These are phyloP conservation scores for Backusella luteola DNA, from an alignment of 192 early-diverging fungal species.

Conservation along the genomic window DNA sequence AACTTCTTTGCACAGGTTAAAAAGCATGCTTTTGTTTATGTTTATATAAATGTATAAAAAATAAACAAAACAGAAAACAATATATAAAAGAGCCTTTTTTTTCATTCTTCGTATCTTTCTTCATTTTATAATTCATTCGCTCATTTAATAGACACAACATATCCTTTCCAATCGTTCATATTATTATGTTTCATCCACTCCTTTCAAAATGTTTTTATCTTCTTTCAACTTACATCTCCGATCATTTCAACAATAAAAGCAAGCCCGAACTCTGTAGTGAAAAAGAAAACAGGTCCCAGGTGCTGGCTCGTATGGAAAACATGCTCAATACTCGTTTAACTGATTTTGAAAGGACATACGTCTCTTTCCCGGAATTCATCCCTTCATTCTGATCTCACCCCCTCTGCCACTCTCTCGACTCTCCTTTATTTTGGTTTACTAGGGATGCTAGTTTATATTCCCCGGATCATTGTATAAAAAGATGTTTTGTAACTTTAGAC, in stretches of 20 bases:
- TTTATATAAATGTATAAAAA: neutral
- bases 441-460: neutral
- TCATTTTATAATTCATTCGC: neutral
- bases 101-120: neutral
- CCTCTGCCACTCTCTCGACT: neutral
- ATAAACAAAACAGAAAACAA: neutral
- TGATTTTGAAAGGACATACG: conserved; percentile 2
- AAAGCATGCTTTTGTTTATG: neutral
- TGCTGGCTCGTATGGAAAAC: neutral
- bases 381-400: neutral
- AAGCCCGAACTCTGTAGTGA: neutral
- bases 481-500: neutral
- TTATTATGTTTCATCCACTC: neutral
- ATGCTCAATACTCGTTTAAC: conserved; percentile 6
- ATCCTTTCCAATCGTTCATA: neutral
- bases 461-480: neutral
- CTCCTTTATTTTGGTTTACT: neutral
- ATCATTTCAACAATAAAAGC: neutral
- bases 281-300: neutral
- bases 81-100: neutral
- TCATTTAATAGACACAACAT: neutral
- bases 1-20: neutral
- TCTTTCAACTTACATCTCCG: neutral
- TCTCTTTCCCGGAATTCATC: conserved; percentile 9
- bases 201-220: conserved; percentile 1